Percentiles rank a stretch among this genome's conserved stretches.
These are phyloP conservation scores for Backusella morwellensis DNA, from an alignment of 192 early-diverging fungal genomes.

Conservation along the genomic window DNA sequence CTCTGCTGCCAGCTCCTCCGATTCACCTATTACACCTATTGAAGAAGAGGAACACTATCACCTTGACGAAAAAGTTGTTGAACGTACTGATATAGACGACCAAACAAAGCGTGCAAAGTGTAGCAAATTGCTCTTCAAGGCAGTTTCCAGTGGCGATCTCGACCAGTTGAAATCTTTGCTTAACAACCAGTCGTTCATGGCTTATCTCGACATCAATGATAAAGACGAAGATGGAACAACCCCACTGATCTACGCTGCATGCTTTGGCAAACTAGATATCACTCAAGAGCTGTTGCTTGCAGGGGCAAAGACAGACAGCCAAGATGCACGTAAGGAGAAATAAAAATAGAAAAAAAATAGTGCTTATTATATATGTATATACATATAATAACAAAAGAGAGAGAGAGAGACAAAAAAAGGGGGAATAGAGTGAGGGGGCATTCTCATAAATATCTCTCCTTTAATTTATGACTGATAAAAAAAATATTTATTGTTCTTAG, in stretches of 20 bases:
- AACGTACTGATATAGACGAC: conserved; percentile 11
- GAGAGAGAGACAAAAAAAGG: neutral
- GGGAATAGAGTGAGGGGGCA: neutral
- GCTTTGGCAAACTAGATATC: conserved; percentile 81
- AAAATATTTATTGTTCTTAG: conserved; percentile 27
- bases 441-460: conserved; percentile 1
- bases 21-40: neutral
- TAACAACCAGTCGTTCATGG: conserved; percentile 27
- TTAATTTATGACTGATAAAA: conserved; percentile 13
- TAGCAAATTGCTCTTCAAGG: conserved; percentile 64
- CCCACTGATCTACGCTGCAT: conserved; percentile 84
- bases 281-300: conserved; percentile 67
- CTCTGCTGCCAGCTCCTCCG: conserved; percentile 4
- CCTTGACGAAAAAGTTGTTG: neutral
- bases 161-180: conserved; percentile 59
- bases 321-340: conserved; percentile 51
- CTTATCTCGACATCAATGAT: conserved; percentile 76
- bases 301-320: conserved; percentile 73
- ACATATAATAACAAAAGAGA: too few relatives aligned
- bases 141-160: conserved; percentile 77
- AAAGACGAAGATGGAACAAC: conserved; percentile 87
- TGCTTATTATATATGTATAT: neutral
- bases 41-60: conserved; percentile 10
- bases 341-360: neutral
- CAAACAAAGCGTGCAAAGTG: conserved; percentile 49